These are phyloP conservation scores for Lenwebbia sp. DNA, from an alignment of 345 rosid genomes.

Conservation along the genomic window DNA sequence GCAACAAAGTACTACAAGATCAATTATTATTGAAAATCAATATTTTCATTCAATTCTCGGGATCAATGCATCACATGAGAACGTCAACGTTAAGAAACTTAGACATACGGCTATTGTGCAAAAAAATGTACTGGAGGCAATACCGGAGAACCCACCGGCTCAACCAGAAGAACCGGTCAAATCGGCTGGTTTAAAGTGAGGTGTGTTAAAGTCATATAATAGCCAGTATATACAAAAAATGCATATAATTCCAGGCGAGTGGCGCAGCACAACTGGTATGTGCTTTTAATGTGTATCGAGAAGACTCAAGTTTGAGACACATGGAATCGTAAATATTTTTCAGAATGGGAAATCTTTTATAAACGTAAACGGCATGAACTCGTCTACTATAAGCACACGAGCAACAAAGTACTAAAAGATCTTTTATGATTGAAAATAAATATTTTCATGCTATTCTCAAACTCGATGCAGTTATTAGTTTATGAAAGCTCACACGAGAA, in stretches of 20 bases:
- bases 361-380: not conserved
- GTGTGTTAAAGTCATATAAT: not conserved
- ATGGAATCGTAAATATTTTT: not conserved
- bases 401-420: not conserved
- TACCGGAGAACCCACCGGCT: not conserved
- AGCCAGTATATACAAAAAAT: not conserved
- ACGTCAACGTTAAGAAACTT: not conserved
- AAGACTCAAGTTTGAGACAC: not conserved
- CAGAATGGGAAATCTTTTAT: not conserved
- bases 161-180: not conserved
- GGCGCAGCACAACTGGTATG: not conserved
- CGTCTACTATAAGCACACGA: conserved; percentile 3
- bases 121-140: not conserved
- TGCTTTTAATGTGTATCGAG: not conserved
- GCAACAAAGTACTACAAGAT: not conserved
- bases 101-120: not conserved
- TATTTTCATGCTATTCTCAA: not conserved
- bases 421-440: not conserved
- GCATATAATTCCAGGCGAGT: not conserved
- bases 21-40: not conserved
- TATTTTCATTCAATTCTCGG: not conserved
- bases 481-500: not conserved
- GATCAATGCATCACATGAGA: not conserved
- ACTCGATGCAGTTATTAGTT: not conserved
- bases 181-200: not conserved